A percentile compares a stretch with the other conserved stretches of the same genome.
Evolutionary conservation across 116 monocot genomes (phyloP).

Genomic region (Phalaenopsis hybrid): DNA sequence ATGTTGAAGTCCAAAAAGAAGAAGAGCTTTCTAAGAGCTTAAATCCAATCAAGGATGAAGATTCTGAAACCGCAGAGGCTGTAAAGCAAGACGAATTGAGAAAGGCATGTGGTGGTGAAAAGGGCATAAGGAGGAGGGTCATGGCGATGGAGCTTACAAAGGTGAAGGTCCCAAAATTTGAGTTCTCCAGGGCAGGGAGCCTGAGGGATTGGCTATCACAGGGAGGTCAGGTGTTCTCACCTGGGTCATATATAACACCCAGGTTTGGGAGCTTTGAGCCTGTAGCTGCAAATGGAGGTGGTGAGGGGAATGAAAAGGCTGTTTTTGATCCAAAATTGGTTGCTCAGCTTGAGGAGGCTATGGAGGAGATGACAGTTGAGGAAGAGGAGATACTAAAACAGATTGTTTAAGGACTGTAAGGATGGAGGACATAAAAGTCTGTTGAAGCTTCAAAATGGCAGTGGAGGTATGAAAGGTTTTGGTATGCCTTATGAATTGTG

Average conservation of each 20-base stretch:
- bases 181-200: constrained; percentile 15
- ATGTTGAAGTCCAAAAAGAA: neutral
- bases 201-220: constrained; percentile 18
- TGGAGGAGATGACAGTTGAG: neutral
- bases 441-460: no score
- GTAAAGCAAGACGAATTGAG: neutral
- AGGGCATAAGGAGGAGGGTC: neutral
- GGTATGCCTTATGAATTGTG: no score
- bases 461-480: no score
- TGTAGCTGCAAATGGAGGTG: neutral
- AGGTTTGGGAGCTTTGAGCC: constrained; percentile 24
- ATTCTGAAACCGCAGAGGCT: neutral
- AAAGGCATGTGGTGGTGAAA: neutral
- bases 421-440: no score
- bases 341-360: constrained; percentile 13
- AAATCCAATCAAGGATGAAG: neutral
- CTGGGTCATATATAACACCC: constrained; percentile 61
- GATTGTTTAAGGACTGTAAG: neutral
- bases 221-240: constrained; percentile 39
- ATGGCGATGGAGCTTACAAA: neutral
- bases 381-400: neutral
- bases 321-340: constrained; percentile 23
- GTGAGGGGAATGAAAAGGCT: neutral
- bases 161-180: constrained; percentile 9
- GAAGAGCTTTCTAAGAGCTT: neutral